These are phyloP conservation scores for Zopfochytrium polystomum DNA, from an alignment of 371 early-diverging fungal species.

Conservation along the genomic window DNA sequence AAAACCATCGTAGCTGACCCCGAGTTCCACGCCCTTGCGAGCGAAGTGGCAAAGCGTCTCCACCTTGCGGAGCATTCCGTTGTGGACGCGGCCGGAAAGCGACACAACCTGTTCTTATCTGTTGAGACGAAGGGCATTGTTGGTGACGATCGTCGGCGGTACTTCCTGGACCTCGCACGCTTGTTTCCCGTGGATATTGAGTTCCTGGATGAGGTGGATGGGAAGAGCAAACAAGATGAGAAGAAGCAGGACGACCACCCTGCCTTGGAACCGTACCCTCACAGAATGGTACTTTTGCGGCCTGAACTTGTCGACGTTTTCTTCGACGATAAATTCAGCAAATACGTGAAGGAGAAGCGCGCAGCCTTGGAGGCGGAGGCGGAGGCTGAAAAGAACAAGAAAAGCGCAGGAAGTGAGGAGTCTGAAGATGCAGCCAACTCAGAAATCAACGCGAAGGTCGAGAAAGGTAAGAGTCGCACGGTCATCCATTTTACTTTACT, in stretches of 20 bases:
- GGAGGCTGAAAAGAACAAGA: too few relatives aligned
- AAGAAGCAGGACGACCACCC: conserved; percentile 25
- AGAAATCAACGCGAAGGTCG: too few relatives aligned
- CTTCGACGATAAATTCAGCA: conserved; percentile 72
- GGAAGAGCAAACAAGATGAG: too few relatives aligned
- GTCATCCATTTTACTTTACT: too few relatives aligned
- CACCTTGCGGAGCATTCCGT: conserved; percentile 77
- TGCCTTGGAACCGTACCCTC: conserved; percentile 67
- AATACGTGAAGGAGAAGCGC: conserved; percentile 40
- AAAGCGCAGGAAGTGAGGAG: too few relatives aligned
- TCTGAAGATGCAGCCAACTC: too few relatives aligned
- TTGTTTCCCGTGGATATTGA: conserved; percentile 85
- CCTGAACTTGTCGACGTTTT: conserved; percentile 81
- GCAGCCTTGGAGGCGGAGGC: too few relatives aligned
- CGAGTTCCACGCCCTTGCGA: conserved; percentile 68
- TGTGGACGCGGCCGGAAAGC: conserved; percentile 61
- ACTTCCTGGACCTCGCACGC: conserved; percentile 88
- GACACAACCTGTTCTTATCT: conserved; percentile 70
- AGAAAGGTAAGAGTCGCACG: too few relatives aligned
- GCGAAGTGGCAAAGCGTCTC: conserved; percentile 72
- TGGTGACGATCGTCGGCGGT: conserved; percentile 87
- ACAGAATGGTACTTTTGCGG: conserved; percentile 80
- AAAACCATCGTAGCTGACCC: conserved; percentile 63
- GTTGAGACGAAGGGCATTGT: conserved; percentile 87
- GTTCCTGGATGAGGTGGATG: conserved; percentile 65